Evolutionary conservation across 2,329 filamentous ascomycete species (phyloP).

Genomic region (Thermoascus crustaceus): DNA sequence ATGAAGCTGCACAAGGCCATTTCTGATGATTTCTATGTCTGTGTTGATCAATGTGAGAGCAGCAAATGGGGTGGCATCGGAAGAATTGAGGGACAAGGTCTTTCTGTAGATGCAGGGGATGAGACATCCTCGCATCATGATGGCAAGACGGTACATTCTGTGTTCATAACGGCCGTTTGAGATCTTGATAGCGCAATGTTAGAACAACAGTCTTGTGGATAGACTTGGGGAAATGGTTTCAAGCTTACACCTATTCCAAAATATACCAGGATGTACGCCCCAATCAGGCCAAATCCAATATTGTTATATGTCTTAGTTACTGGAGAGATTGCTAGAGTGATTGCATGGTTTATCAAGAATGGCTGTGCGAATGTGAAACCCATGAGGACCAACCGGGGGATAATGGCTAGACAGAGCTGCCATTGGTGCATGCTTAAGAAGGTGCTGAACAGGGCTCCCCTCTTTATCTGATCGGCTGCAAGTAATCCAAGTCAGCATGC

Average conservation of each 20-base stretch:
- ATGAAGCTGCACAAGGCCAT: constrained; percentile 17
- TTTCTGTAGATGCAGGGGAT: constrained; percentile 38
- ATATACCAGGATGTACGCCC: constrained; percentile 20
- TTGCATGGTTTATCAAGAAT: constrained; percentile 7
- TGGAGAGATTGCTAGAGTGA: constrained; percentile 1
- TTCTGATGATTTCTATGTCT: constrained; percentile 25
- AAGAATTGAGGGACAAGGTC: constrained; percentile 24
- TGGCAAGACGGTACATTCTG: constrained; percentile 16
- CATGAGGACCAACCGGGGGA: constrained; percentile 12
- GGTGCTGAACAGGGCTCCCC: too few relatives aligned
- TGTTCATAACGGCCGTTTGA: constrained; percentile 15
- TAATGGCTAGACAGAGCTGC: too few relatives aligned
- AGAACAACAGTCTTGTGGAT: neutral
- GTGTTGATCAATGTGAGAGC: constrained; percentile 38
- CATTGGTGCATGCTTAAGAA: too few relatives aligned
- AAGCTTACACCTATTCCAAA: constrained; percentile 15
- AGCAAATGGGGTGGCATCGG: constrained; percentile 25
- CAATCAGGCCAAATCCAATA: constrained; percentile 19
- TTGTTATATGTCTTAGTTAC: neutral
- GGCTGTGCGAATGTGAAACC: constrained; percentile 15
- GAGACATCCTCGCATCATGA: constrained; percentile 21
- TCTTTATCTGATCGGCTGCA: too few relatives aligned
- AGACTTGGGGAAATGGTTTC: neutral
- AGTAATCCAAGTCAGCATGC: too few relatives aligned
- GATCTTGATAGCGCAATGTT: constrained; percentile 6